These are phyloP conservation scores for Eleusine indica DNA, from an alignment of 176 grass and related monocot genomes.

Conservation along the genomic window DNA sequence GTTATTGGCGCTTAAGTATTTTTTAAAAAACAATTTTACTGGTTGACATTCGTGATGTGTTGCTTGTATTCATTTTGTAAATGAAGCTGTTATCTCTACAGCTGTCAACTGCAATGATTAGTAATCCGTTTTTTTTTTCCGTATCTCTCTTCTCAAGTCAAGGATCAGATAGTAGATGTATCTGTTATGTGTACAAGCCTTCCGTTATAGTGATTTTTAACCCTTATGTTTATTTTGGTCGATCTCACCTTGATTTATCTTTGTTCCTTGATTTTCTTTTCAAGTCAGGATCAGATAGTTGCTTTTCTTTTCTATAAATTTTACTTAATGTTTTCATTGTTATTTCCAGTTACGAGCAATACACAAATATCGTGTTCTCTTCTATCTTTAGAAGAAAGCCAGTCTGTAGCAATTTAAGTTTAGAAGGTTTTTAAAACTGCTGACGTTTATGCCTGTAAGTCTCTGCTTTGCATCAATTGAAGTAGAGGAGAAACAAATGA, in stretches of 20 bases:
- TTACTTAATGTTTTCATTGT: conserved; percentile 1
- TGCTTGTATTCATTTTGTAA: background rate
- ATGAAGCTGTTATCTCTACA: background rate
- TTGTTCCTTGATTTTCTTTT: background rate
- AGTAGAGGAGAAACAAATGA: background rate
- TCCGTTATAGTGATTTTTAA: background rate
- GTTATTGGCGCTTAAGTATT: background rate
- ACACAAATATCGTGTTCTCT: background rate
- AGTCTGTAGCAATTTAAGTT: background rate
- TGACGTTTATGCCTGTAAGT: background rate
- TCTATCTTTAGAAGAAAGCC: background rate
- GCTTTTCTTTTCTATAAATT: background rate
- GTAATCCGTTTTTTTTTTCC: background rate
- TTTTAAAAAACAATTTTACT: background rate
- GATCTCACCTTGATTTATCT: background rate
- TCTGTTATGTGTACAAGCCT: background rate
- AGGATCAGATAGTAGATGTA: background rate
- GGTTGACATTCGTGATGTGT: background rate
- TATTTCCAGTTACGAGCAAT: background rate
- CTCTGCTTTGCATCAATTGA: conserved; percentile 23
- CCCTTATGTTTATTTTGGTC: background rate
- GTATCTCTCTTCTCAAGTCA: background rate
- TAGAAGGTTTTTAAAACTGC: background rate
- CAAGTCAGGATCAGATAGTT: background rate
- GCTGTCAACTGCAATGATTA: background rate